phyloP scores from a whole-genome alignment of 2,329 filamentous ascomycete species.

The Colletotrichum agaves region DNA sequence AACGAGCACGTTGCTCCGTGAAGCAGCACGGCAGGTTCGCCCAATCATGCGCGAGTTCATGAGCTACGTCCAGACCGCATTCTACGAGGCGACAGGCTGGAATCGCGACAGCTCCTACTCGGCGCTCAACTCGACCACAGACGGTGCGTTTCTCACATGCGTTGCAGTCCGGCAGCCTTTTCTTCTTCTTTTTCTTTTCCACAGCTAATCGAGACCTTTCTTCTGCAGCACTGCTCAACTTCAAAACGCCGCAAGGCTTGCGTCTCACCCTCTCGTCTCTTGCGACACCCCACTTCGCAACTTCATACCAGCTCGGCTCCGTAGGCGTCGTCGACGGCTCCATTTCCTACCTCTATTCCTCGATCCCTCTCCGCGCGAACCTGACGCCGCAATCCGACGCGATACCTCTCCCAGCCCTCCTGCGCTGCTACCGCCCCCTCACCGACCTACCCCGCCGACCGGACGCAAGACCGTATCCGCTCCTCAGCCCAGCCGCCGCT shows the following conservation, averaged over 20 bases:
- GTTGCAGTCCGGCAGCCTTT: too few species aligned
- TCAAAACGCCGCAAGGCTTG: conserved; percentile 84
- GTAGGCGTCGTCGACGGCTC: conserved; percentile 94
- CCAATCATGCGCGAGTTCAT: conserved; percentile 90
- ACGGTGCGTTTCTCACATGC: conserved; percentile 64
- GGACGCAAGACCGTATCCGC: conserved; percentile 2
- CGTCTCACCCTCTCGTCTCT: conserved; percentile 91
- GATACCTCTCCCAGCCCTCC: conserved; percentile 80
- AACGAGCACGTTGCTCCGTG: conserved; percentile 21
- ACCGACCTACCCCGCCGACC: conserved; percentile 63
- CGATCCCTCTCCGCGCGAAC: conserved; percentile 76
- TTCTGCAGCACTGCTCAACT: conserved; percentile 81
- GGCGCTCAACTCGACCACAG: conserved; percentile 82
- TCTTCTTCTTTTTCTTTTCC: too few species aligned
- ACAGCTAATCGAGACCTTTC: neutral
- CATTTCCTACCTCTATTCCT: conserved; percentile 96
- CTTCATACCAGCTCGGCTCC: conserved; percentile 90
- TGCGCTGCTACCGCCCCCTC: conserved; percentile 85
- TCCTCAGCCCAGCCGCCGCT: conserved; percentile 48
- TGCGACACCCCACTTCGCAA: conserved; percentile 91
- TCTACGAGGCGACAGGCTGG: conserved; percentile 88
- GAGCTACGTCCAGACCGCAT: conserved; percentile 94
- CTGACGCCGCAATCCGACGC: conserved; percentile 75
- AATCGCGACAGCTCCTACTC: conserved; percentile 93
- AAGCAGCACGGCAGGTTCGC: neutral